A percentile compares a stretch with the other conserved stretches of the same genome.
phyloP scores from a whole-genome alignment of 192 early-diverging fungal genomes.

The Mortierella antarctica region DNA sequence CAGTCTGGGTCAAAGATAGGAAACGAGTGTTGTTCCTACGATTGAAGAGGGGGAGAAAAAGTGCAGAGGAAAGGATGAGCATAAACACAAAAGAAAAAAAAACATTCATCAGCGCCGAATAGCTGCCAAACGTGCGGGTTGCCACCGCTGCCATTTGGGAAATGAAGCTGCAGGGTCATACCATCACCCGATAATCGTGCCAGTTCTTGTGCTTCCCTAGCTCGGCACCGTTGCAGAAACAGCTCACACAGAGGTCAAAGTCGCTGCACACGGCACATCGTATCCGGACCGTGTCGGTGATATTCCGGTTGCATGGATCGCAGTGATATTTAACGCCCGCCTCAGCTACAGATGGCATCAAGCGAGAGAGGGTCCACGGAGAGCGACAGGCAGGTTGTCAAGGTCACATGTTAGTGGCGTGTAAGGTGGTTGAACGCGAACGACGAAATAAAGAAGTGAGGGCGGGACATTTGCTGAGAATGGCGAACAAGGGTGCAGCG shows the following conservation, averaged over 20 bases:
- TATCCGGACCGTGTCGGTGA: constrained; percentile 91
- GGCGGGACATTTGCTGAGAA: constrained; percentile 8
- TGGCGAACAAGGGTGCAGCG: constrained; percentile 1
- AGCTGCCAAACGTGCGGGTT: background rate
- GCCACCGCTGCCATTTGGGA: background rate
- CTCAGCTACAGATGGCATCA: constrained; percentile 16
- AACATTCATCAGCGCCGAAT: background rate
- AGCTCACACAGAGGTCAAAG: constrained; percentile 95
- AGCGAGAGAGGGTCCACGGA: background rate
- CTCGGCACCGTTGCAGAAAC: constrained; percentile 90
- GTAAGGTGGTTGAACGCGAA: background rate
- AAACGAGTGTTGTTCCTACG: constrained; percentile 85
- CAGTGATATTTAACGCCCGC: constrained; percentile 71
- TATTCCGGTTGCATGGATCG: constrained; percentile 90
- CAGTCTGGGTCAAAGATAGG: constrained; percentile 92
- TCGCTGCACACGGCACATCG: constrained; percentile 86
- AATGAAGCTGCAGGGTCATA: constrained; percentile 27
- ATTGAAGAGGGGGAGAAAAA: background rate
- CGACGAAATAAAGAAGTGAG: constrained; percentile 10
- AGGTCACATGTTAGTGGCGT: constrained; percentile 31
- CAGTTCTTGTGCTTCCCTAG: constrained; percentile 80
- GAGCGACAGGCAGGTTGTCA: background rate
- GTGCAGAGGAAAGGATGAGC: no score
- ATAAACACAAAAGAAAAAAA: background rate
- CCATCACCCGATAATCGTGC: constrained; percentile 93